Percentiles rank a stretch among this genome's conserved stretches.
Evolutionary conservation across 768 basidiomycete genomes (phyloP).

Genomic region (Mycena galopus): DNA sequence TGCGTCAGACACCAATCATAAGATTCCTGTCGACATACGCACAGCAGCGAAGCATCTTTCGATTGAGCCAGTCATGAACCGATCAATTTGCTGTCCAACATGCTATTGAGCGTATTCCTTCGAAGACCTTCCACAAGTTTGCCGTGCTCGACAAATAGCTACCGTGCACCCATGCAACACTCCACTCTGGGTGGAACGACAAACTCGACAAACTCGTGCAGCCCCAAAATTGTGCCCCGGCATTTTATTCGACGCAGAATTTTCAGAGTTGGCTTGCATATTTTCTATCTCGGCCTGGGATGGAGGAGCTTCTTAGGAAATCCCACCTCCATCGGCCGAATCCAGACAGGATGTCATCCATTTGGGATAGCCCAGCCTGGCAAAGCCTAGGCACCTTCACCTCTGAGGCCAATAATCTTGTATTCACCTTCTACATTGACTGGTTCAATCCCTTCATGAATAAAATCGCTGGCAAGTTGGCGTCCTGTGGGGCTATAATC

Average conservation of each 20-base stretch:
- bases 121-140: constrained; percentile 9
- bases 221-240: constrained; percentile 18
- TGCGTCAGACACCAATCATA: background rate
- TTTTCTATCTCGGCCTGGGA: constrained; percentile 24
- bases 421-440: constrained; percentile 19
- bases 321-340: constrained; percentile 9
- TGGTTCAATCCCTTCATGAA: constrained; percentile 40
- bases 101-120: constrained; percentile 20
- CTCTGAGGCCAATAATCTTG: constrained; percentile 19
- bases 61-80: constrained; percentile 17
- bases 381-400: constrained; percentile 23
- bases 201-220: constrained; percentile 18
- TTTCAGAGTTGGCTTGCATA: constrained; percentile 18
- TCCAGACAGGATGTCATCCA: constrained; percentile 1
- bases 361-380: constrained; percentile 31
- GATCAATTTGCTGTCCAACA: constrained; percentile 25
- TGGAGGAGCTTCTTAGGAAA: constrained; percentile 22
- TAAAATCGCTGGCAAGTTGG: constrained; percentile 33
- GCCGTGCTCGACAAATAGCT: constrained; percentile 4
- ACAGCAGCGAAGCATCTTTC: constrained; percentile 1
- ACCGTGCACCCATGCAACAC: background rate
- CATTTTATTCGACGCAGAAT: constrained; percentile 22
- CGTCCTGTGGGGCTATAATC: constrained; percentile 29
- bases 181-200: constrained; percentile 21
- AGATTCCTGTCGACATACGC: constrained; percentile 17